Conservation (phyloP, 495 filamentous ascomycete genomes). For the Penicillium canescens region DNA sequence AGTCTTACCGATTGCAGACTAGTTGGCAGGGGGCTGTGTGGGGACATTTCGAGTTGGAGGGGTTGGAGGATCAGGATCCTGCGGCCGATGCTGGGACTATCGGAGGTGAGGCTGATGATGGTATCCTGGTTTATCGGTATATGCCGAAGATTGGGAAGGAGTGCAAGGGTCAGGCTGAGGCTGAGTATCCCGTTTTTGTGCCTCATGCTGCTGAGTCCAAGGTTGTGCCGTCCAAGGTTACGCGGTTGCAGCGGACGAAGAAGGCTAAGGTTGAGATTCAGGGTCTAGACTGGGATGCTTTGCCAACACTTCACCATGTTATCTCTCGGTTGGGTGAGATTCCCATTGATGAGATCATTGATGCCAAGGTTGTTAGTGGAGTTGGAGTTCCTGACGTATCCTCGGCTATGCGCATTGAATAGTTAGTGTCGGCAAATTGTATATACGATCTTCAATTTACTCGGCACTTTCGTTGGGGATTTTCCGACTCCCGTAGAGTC, state of each 20-base stretch:
- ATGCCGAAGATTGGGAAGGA: slow-evolving; percentile 46
- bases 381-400: slow-evolving; percentile 49
- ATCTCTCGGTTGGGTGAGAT: slow-evolving; percentile 50
- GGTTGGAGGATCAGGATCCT: slow-evolving; percentile 34
- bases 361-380: slow-evolving; percentile 51
- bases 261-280: slow-evolving; percentile 47
- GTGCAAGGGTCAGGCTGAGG: slow-evolving; percentile 42
- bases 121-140: slow-evolving; percentile 46
- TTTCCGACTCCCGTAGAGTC: too few species aligned
- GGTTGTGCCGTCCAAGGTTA: slow-evolving; percentile 33
- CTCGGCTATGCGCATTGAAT: slow-evolving; percentile 43
- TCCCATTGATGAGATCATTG: slow-evolving; percentile 52
- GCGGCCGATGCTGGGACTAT: slow-evolving; percentile 26
- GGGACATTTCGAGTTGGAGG: slow-evolving; percentile 42
- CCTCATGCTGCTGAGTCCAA: slow-evolving; percentile 38
- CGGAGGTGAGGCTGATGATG: slow-evolving; percentile 34
- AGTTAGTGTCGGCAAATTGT: not conserved
- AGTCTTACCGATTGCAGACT: slow-evolving; percentile 38
- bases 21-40: slow-evolving; percentile 51
- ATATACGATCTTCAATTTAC: too few species aligned
- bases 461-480: too few species aligned
- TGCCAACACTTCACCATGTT: slow-evolving; percentile 59
- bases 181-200: slow-evolving; percentile 46
- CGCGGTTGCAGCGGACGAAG: slow-evolving; percentile 30
- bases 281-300: slow-evolving; percentile 42